These are phyloP conservation scores for Noccaea bulbosa DNA, from an alignment of 345 rosid genomes.

Conservation along the genomic window DNA sequence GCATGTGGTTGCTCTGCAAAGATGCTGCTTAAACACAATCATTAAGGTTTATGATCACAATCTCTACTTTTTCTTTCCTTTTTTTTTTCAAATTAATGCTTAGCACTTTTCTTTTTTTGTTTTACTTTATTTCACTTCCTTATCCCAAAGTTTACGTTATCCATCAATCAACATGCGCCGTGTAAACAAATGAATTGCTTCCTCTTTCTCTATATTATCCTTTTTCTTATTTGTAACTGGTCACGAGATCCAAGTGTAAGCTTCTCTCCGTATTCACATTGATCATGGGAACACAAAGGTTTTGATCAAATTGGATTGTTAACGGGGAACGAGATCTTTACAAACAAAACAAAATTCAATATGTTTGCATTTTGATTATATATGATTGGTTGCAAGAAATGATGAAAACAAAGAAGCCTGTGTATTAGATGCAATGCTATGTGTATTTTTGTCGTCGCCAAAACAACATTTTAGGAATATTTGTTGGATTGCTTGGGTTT, in stretches of 20 bases:
- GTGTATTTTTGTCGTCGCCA: not conserved
- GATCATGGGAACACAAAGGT: not conserved
- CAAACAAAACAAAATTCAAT: not conserved
- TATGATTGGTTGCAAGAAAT: not conserved
- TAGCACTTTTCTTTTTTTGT: constrained; percentile 1
- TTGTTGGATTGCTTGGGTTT: constrained; percentile 15
- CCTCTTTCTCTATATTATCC: not conserved
- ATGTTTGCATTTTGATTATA: not conserved
- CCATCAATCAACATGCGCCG: constrained; percentile 23
- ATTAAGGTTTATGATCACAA: constrained; percentile 43
- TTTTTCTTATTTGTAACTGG: too few relatives aligned
- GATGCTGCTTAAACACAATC: constrained; percentile 42
- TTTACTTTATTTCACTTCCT: constrained; percentile 16
- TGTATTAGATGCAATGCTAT: not conserved
- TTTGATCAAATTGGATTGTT: not conserved
- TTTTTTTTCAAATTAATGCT: not conserved
- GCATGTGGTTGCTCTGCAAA: constrained; percentile 44
- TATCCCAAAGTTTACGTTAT: constrained; percentile 36
- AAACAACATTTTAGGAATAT: constrained; percentile 3
- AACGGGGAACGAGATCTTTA: not conserved
- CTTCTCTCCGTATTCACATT: constrained; percentile 2
- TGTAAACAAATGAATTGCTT: constrained; percentile 20
- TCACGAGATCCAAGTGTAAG: constrained; percentile 30
- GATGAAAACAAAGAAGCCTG: not conserved
- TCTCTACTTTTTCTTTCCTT: constrained; percentile 20